phyloP scores from a whole-genome alignment of 2,329 filamentous ascomycete species.

The Fusarium sp. region DNA sequence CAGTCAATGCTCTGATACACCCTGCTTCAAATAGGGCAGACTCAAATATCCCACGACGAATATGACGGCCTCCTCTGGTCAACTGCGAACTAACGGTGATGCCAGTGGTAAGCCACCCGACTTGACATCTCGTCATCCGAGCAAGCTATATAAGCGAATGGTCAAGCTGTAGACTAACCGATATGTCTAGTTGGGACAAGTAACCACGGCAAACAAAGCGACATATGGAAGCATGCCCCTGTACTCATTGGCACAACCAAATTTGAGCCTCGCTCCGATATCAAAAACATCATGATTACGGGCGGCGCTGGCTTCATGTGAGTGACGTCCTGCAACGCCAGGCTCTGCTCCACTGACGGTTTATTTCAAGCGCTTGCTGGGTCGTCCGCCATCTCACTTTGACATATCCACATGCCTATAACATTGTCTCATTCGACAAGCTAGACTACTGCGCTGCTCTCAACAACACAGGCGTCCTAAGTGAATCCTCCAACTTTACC shows the following conservation, averaged over 20 bases:
- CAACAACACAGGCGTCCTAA: constrained; percentile 78
- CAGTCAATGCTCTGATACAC: not conserved
- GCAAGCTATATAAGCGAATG: not conserved
- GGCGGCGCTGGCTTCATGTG: constrained; percentile 88
- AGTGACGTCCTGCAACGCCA: constrained; percentile 44
- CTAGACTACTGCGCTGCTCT: constrained; percentile 83
- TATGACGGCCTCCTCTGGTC: constrained; percentile 29
- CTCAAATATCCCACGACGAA: not conserved
- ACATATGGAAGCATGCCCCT: constrained; percentile 76
- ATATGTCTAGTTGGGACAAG: constrained; percentile 16
- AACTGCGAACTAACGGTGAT: constrained; percentile 15
- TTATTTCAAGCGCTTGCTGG: constrained; percentile 74
- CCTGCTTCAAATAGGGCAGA: not conserved
- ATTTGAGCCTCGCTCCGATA: constrained; percentile 72
- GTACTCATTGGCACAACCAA: constrained; percentile 73
- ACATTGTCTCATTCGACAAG: constrained; percentile 84
- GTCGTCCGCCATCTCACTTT: constrained; percentile 79
- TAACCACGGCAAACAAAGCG: constrained; percentile 54
- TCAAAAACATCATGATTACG: constrained; percentile 84
- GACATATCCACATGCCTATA: constrained; percentile 78
- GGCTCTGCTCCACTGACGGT: constrained; percentile 28
- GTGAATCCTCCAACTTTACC: constrained; percentile 74
- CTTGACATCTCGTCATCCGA: not conserved
- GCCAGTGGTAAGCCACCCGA: constrained; percentile 15
- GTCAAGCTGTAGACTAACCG: not conserved